phyloP scores from a whole-genome alignment of 768 basidiomycete species.

The Lactarius akahatsu region DNA sequence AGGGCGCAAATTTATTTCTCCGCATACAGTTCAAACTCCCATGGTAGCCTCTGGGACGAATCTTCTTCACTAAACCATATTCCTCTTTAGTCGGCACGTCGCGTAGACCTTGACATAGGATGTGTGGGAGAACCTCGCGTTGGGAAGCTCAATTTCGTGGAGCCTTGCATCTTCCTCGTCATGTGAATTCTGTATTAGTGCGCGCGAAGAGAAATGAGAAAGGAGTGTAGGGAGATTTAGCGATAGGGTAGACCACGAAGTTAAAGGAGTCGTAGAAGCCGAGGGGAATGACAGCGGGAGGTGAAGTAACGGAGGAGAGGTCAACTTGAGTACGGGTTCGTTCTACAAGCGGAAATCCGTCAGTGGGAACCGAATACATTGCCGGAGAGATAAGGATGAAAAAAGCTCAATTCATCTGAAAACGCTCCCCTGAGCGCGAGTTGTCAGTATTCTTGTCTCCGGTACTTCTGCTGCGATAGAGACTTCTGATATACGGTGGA shows the following conservation, averaged over 20 bases:
- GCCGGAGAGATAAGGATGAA: constrained; percentile 2
- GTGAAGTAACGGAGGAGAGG: constrained; percentile 59
- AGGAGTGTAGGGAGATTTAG: constrained; percentile 61
- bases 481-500: constrained; percentile 26
- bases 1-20: constrained; percentile 14
- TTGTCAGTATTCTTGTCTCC: neutral
- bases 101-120: constrained; percentile 77
- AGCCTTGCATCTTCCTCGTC: constrained; percentile 30
- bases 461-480: constrained; percentile 3
- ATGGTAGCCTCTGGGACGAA: constrained; percentile 51
- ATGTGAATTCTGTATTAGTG: constrained; percentile 34
- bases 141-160: constrained; percentile 41
- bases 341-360: constrained; percentile 43
- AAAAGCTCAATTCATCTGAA: constrained; percentile 12
- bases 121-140: constrained; percentile 60
- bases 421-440: neutral
- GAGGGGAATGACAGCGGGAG: constrained; percentile 68
- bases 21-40: constrained; percentile 73
- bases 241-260: constrained; percentile 66
- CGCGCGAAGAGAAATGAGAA: constrained; percentile 56
- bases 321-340: constrained; percentile 49
- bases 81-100: constrained; percentile 69
- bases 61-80: constrained; percentile 71
- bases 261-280: constrained; percentile 54
- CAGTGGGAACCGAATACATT: constrained; percentile 1